Evolutionary conservation across 768 basidiomycete species (phyloP).

Genomic region (Termitomyces sp.): DNA sequence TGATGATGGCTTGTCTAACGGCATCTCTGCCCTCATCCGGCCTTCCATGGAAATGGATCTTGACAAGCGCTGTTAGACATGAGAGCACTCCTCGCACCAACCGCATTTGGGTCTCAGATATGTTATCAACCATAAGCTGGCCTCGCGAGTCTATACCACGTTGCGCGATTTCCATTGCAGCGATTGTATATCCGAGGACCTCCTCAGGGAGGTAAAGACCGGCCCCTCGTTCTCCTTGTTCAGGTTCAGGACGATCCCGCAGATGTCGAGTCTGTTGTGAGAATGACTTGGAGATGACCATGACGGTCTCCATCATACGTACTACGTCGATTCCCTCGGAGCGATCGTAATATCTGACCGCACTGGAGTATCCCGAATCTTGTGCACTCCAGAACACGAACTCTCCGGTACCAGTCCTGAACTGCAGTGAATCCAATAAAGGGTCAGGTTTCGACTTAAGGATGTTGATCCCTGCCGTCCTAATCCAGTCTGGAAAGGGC

Average conservation of each 20-base stretch:
- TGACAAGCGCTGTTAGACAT: conserved; percentile 63
- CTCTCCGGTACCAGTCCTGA: conserved; percentile 78
- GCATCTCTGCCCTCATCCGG: conserved; percentile 75
- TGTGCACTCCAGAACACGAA: conserved; percentile 89
- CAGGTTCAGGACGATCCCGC: conserved; percentile 71
- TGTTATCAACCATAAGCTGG: conserved; percentile 62
- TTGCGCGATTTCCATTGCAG: conserved; percentile 74
- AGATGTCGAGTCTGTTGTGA: conserved; percentile 85
- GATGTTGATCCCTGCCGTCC: conserved; percentile 84
- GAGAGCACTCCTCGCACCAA: conserved; percentile 77
- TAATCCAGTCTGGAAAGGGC: conserved; percentile 86
- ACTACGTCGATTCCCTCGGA: conserved; percentile 54
- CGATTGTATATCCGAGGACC: conserved; percentile 83
- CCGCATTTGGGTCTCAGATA: conserved; percentile 73
- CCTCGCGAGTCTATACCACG: conserved; percentile 55
- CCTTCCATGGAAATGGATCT: conserved; percentile 64
- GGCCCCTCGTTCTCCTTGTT: conserved; percentile 68
- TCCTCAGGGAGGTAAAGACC: conserved; percentile 93
- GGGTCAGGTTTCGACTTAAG: conserved; percentile 80
- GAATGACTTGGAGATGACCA: conserved; percentile 71
- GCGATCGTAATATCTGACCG: conserved; percentile 47
- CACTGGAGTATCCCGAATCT: conserved; percentile 62
- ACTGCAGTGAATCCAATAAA: conserved; percentile 67
- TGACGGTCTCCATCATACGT: conserved; percentile 87
- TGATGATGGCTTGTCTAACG: conserved; percentile 82